phyloP scores from a whole-genome alignment of 2,329 filamentous ascomycete genomes.

The Emergomyces pasteurianus region DNA sequence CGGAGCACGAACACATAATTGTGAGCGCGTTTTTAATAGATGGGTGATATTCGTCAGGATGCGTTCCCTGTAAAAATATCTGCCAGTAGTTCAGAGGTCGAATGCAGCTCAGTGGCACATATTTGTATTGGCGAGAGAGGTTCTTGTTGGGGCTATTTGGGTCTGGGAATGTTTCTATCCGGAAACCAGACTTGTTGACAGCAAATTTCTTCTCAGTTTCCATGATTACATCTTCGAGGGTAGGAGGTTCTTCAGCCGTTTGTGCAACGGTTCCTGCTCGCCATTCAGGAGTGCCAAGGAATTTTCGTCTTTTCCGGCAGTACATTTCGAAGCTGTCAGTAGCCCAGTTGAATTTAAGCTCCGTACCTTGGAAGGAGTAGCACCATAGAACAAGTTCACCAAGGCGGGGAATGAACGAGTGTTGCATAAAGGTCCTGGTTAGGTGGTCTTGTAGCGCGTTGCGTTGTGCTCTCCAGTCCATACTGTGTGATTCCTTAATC shows the following conservation, averaged over 20 bases:
- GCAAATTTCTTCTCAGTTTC: slow-evolving; percentile 28
- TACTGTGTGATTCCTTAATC: slow-evolving; percentile 39
- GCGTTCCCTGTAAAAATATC: slow-evolving; percentile 33
- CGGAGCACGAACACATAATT: slow-evolving; percentile 40
- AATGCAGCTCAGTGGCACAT: slow-evolving; percentile 42
- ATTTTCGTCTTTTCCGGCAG: slow-evolving; percentile 20
- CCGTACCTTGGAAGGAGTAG: slow-evolving; percentile 21
- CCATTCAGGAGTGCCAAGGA: slow-evolving; percentile 37
- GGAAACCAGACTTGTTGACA: slow-evolving; percentile 42
- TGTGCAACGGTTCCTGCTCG: slow-evolving; percentile 46
- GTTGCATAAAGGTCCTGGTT: slow-evolving; percentile 30
- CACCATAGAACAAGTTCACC: slow-evolving; percentile 48
- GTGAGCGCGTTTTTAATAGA: slow-evolving; percentile 45
- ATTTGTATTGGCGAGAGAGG: slow-evolving; percentile 42
- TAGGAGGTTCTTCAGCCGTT: slow-evolving; percentile 32
- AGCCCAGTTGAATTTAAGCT: slow-evolving; percentile 25
- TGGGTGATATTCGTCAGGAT: slow-evolving; percentile 36
- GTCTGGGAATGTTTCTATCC: slow-evolving; percentile 45
- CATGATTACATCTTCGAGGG: slow-evolving; percentile 36
- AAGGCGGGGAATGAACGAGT: slow-evolving; percentile 41
- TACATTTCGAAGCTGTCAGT: slow-evolving; percentile 23
- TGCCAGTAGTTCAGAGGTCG: slow-evolving; percentile 46
- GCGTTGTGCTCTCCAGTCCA: slow-evolving; percentile 46
- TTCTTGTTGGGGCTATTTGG: slow-evolving; percentile 40
- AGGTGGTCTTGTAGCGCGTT: slow-evolving; percentile 32